Evolutionary conservation across 306 rosid species (phyloP), one percentile per base, ranked within the genome.

Genomic region (Cucurbita pepo): DNA sequence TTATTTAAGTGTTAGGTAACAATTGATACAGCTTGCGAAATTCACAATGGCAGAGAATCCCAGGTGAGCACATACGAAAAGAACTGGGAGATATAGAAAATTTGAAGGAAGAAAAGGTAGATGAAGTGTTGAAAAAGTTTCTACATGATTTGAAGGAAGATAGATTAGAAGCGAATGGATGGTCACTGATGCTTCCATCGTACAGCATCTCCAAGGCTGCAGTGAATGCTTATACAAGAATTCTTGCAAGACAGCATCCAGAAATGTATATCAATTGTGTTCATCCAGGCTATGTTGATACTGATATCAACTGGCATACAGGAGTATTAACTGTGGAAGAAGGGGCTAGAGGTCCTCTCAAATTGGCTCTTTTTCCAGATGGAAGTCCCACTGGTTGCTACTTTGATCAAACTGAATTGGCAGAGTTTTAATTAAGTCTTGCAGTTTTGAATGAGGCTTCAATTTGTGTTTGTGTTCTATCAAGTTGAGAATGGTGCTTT

Each of bases 101-200:
- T 64, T 72, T 88, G 19, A 81, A 75, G 0, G 91, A 83, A 73
- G 86, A 80, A 75, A 86, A 75, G 79, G 65, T 89, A 65, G 95
- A 86, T 12, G 84, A 16, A 37, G 10, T 80, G 53, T 16, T 89
- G 78, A 75, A 58, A 78, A 85, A 50, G 57, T 85, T 83, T 61
- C 58, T 81, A 44, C 12, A 65, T 15, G 88, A 86, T 74, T 47
- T 81, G 44, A 80, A 82, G 76, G 88, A 65, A 75, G 81, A 86
- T 54, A 50, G 60, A 34, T 76, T 85, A 54, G 89, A 86, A 77
- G 79, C 72, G 15, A 86, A 85, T 65, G 89, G 88, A 54, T 88
- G 95, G 95, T 1, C 65, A 40, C 54, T 66, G 81, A 83, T 88
- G 89, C 80, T 85, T 19, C 95, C 91, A 14, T 75, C 86, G 0